Evolutionary conservation across 768 basidiomycete species (phyloP), one percentile per base, ranked within the genome.

Genomic region (Leccinum disarticulatum): DNA sequence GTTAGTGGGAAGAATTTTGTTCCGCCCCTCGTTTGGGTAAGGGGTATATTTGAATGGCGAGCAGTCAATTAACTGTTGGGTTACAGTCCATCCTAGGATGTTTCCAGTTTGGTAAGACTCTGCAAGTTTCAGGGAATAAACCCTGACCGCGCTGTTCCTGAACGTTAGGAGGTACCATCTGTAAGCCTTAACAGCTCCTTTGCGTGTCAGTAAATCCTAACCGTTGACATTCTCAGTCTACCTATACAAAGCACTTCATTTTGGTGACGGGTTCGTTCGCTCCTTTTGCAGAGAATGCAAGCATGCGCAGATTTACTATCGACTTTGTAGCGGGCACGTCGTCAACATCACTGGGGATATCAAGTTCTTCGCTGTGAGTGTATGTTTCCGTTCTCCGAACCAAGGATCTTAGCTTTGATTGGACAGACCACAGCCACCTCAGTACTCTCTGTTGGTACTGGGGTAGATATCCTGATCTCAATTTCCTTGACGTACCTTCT

Each of bases 1-100:
- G 66, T 66, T 3, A 52, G 54, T 25, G 50, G 53, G 3, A 62
- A 30, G 31, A 59, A 55, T 10, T 30, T 62, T 2, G 11, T 57
- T 1, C 27, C 6, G 0, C 64, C 64, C 8, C 2, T 62, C 6
- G 13, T 66, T 49, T 67, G 57, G 59, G 66, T 67, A 55, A 9
- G 64, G 10, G 13, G 5, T 47, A 25, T 46, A 13, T 47, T 30
- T 6, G 3, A 7, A 13, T 11, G 9, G 3, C 1, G 0, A 33
- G 48, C 7, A 47, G 2, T 36, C 4, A 8, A 7, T 22, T 27
- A 22, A 54, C 6, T 4, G 3, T 11, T 47, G 1, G 14, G 22
- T 22, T 22, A 11, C 43, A 65, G 64, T 22, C 48, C 31, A 47
- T 58, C 3, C 17, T 56, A 28, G 58, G 55, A 4, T 5, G 50